A percentile compares a stretch with the other conserved stretches of the same genome.
Conservation (phyloP, 2,329 filamentous ascomycete species). For the Ceratocystiopsis minuta region DNA sequence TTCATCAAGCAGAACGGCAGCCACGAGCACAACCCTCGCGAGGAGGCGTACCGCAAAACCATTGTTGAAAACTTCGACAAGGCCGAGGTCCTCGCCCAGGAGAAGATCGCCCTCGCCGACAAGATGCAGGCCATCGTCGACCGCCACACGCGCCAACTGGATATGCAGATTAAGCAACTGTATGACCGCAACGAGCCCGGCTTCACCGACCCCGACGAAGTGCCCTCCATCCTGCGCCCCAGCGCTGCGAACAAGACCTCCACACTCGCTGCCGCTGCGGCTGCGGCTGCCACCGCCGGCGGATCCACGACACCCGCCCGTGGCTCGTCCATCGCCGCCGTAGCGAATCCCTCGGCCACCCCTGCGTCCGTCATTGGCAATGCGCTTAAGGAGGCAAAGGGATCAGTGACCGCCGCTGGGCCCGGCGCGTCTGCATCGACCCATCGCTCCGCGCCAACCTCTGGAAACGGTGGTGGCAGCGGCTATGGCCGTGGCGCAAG, state of each 20-base stretch:
- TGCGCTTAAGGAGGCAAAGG: conserved; percentile 5
- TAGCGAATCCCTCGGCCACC: conserved; percentile 3
- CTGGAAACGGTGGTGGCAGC: not conserved
- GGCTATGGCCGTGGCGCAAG: conserved; percentile 19
- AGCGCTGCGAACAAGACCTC: conserved; percentile 33
- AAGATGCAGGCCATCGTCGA: conserved; percentile 43
- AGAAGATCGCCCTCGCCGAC: conserved; percentile 53
- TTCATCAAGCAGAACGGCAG: conserved; percentile 65
- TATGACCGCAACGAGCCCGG: conserved; percentile 43
- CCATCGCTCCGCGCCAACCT: not conserved
- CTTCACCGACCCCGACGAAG: conserved; percentile 42
- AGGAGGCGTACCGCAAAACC: conserved; percentile 46
- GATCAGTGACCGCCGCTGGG: not conserved
- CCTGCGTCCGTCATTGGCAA: conserved; percentile 9
- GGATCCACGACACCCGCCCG: too few species aligned
- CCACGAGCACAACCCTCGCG: conserved; percentile 55
- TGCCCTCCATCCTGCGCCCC: conserved; percentile 43
- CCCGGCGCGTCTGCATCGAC: not conserved
- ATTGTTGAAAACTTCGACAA: conserved; percentile 51
- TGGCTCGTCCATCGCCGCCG: too few species aligned
- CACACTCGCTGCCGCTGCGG: conserved; percentile 17
- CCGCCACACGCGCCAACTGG: conserved; percentile 45
- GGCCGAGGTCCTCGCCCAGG: conserved; percentile 52
- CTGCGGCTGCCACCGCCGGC: too few species aligned
- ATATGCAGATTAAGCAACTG: conserved; percentile 42